Evolutionary conservation across 257 asterid species (phyloP).

Genomic region (Ilex asprella): DNA sequence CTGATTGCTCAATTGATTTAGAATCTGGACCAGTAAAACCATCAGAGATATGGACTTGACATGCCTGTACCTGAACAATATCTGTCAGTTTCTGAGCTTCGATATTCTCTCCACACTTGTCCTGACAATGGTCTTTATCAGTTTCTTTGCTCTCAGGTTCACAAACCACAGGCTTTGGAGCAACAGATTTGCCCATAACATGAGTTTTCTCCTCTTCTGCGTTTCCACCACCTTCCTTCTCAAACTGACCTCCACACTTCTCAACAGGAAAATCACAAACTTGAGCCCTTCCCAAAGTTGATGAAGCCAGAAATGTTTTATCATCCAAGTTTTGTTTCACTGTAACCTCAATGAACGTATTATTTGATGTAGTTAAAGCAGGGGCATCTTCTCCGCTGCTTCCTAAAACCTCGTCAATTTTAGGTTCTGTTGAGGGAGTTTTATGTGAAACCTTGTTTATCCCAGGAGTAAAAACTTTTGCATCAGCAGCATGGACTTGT

Average conservation of each 20-base stretch:
- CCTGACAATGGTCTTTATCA: too few species aligned
- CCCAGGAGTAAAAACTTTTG: too few species aligned
- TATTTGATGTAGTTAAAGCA: not conserved
- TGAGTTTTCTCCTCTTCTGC: not conserved
- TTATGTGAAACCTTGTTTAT: too few species aligned
- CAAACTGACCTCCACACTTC: not conserved
- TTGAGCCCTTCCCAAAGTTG: not conserved
- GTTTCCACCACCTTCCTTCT: not conserved
- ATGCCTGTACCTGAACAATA: not conserved
- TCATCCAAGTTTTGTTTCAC: not conserved
- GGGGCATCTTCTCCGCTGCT: not conserved
- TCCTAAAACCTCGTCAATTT: too few species aligned
- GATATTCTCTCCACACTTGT: not conserved
- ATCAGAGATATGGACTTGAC: conserved; percentile 12
- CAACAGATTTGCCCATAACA: not conserved
- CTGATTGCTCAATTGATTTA: not conserved
- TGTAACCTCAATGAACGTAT: not conserved
- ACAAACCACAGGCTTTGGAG: not conserved
- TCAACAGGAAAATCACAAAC: not conserved
- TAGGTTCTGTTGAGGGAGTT: too few species aligned
- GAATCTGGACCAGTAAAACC: conserved; percentile 5
- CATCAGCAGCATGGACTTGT: too few species aligned
- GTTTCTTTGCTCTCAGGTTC: not conserved
- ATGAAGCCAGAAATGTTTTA: not conserved
- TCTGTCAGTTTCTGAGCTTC: not conserved